Percentiles rank a stretch among this genome's conserved stretches.
Conservation (phyloP, 2,329 filamentous ascomycete species). For the Trichothecium sympodiale region DNA sequence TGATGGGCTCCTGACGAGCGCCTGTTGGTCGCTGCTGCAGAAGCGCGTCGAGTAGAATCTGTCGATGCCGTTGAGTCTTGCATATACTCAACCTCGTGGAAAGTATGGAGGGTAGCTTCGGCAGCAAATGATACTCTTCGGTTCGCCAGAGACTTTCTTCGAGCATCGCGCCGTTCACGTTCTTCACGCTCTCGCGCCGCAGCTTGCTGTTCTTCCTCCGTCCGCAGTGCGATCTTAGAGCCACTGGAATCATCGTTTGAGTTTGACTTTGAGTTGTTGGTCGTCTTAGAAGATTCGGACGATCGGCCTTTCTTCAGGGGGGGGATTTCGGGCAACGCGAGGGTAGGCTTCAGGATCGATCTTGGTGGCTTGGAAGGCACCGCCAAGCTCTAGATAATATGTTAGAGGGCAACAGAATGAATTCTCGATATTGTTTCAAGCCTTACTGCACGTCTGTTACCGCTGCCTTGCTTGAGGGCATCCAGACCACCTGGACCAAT, state of each 20-base stretch:
- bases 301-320: slow-evolving; percentile 37
- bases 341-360: slow-evolving; percentile 74
- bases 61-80: slow-evolving; percentile 79
- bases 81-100: slow-evolving; percentile 83
- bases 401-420: slow-evolving; percentile 7
- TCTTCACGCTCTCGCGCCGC: slow-evolving; percentile 61
- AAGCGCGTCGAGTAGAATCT: slow-evolving; percentile 64
- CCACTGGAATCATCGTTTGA: slow-evolving; percentile 15
- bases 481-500: slow-evolving; percentile 86
- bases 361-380: slow-evolving; percentile 39
- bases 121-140: slow-evolving; percentile 93
- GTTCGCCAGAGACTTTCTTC: slow-evolving; percentile 86
- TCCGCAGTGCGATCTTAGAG: slow-evolving; percentile 53
- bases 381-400: slow-evolving; percentile 39
- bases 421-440: not conserved
- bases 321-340: slow-evolving; percentile 57
- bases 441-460: slow-evolving; percentile 70
- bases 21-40: slow-evolving; percentile 27
- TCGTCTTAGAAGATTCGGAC: slow-evolving; percentile 5
- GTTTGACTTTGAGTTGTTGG: slow-evolving; percentile 1
- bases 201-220: slow-evolving; percentile 60
- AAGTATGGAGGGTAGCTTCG: slow-evolving; percentile 93
- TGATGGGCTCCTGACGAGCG: slow-evolving; percentile 23
- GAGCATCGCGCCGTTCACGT: slow-evolving; percentile 69
- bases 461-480: slow-evolving; percentile 61